Conservation (phyloP, 2,329 filamentous ascomycete genomes). For the Penicillium janthinellum region DNA sequence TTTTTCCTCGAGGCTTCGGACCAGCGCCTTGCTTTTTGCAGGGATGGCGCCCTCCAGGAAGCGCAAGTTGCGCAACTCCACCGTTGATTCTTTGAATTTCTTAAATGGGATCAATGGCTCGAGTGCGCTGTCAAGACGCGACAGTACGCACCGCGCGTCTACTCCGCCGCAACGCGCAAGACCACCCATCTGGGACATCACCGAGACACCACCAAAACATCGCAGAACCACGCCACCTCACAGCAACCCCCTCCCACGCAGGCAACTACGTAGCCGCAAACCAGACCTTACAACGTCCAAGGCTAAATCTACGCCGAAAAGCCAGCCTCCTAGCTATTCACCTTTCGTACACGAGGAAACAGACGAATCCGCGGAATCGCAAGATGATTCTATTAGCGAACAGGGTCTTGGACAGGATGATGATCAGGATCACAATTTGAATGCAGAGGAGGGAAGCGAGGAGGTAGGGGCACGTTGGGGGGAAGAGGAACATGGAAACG, state of each 20-base stretch:
- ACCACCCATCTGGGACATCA: slow-evolving; percentile 11
- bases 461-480: not conserved
- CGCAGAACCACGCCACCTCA: not conserved
- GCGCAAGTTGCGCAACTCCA: slow-evolving; percentile 7
- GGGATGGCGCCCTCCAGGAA: slow-evolving; percentile 10
- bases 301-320: slow-evolving; percentile 3
- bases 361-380: not conserved
- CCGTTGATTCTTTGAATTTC: slow-evolving; percentile 3
- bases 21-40: slow-evolving; percentile 1
- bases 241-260: not conserved
- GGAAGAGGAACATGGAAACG: not conserved
- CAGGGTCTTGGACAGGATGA: not conserved
- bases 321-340: not conserved
- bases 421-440: not conserved
- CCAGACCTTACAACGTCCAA: not conserved
- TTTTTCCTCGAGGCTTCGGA: not conserved
- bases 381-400: not conserved
- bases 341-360: not conserved
- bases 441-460: not conserved
- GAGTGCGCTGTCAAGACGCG: not conserved
- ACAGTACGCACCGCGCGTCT: not conserved
- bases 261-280: not conserved
- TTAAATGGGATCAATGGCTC: slow-evolving; percentile 14
- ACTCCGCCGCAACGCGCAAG: slow-evolving; percentile 10
- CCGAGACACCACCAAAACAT: not conserved